Conservation (phyloP, 2,329 filamentous ascomycete species). For the Diaporthe velutina region DNA sequence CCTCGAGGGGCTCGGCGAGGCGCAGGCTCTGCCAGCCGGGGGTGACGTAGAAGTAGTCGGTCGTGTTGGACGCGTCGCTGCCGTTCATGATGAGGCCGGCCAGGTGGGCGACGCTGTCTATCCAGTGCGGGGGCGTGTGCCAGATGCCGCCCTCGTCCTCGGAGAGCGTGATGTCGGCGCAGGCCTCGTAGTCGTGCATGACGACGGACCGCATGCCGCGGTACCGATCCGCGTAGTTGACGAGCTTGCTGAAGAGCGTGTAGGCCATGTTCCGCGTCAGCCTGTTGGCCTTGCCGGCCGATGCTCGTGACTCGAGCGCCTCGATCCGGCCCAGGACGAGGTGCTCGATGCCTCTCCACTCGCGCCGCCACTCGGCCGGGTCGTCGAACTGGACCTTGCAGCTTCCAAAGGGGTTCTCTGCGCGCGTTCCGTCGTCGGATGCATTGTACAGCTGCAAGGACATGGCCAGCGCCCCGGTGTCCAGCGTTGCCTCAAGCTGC, state of each 20-base stretch:
- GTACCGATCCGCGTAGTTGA: not conserved
- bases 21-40: slow-evolving; percentile 13
- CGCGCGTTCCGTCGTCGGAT: not conserved
- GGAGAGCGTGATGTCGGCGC: not conserved
- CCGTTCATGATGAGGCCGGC: slow-evolving; percentile 11
- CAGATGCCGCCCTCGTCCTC: not conserved
- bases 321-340: not conserved
- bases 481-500: not conserved
- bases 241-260: slow-evolving; percentile 5
- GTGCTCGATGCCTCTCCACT: not conserved
- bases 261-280: not conserved
- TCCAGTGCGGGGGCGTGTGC: slow-evolving; percentile 3
- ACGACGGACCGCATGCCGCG: not conserved
- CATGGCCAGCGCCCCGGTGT: not conserved
- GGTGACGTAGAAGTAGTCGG: slow-evolving; percentile 14
- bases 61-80: not conserved
- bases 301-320: not conserved
- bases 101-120: not conserved
- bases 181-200: not conserved
- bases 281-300: not conserved
- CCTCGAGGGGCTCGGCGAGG: not conserved
- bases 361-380: not conserved
- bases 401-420: not conserved
- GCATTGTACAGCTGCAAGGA: slow-evolving; percentile 7
- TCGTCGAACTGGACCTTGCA: not conserved